These are phyloP conservation scores for Mortierella sp. DNA, from an alignment of 371 early-diverging fungal genomes.

Conservation along the genomic window DNA sequence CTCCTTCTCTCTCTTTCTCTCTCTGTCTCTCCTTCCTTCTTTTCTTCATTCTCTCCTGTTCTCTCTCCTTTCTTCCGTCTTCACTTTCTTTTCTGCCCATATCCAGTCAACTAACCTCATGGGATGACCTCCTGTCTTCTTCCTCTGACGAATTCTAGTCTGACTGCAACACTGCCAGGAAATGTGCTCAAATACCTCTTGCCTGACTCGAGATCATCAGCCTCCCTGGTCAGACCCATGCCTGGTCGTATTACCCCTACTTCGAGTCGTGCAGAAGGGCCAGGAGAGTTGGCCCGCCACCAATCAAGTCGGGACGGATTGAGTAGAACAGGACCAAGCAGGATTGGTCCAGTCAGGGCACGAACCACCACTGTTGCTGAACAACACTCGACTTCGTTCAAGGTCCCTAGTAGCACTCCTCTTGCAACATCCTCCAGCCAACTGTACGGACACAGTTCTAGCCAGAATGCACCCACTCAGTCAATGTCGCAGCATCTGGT, in stretches of 20 bases:
- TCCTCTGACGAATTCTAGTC: conserved; percentile 5
- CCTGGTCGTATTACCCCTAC: conserved; percentile 6
- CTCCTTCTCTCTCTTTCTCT: neutral
- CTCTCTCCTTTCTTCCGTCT: neutral
- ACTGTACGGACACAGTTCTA: conserved; percentile 26
- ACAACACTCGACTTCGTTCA: conserved; percentile 31
- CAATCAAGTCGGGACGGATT: conserved; percentile 40
- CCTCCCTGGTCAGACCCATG: conserved; percentile 10
- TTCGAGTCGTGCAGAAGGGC: conserved; percentile 17
- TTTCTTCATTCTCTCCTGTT: neutral
- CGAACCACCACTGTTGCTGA: conserved; percentile 33
- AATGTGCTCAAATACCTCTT: conserved; percentile 51
- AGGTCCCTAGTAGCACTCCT: neutral
- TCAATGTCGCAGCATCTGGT: conserved; percentile 19
- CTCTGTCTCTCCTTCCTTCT: conserved; percentile 2
- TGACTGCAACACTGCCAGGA: conserved; percentile 39
- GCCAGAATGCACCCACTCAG: conserved; percentile 20
- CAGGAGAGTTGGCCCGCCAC: conserved; percentile 35
- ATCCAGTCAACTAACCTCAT: neutral
- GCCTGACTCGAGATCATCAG: conserved; percentile 40
- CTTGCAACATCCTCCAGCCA: conserved; percentile 21
- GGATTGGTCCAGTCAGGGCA: conserved; percentile 46
- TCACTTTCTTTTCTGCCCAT: neutral
- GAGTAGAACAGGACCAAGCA: conserved; percentile 35
- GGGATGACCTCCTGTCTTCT: neutral